Evolutionary conservation across 805 yeast genomes (phyloP).

Genomic region (Saturnispora galanensis): DNA sequence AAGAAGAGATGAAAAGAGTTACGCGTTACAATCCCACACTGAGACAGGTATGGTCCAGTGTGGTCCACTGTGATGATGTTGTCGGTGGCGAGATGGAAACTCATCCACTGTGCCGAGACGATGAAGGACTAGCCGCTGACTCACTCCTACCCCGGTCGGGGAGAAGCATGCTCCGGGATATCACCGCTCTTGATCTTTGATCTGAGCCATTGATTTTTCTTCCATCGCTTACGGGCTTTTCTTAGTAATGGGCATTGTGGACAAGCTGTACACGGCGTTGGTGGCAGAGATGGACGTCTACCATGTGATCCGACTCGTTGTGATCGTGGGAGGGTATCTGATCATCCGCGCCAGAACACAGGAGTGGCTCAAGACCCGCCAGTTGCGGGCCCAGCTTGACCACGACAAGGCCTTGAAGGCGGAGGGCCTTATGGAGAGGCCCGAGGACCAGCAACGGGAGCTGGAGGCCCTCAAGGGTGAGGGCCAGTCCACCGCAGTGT

Average conservation of each 20-base stretch:
- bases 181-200: background rate
- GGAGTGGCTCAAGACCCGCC: conserved; percentile 47
- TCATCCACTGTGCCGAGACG: too few species aligned
- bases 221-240: too few species aligned
- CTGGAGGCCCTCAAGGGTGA: conserved; percentile 9
- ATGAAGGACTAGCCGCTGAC: too few species aligned
- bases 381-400: conserved; percentile 37
- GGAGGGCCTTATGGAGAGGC: conserved; percentile 24
- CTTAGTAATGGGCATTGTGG: conserved; percentile 1
- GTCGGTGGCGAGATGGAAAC: too few species aligned
- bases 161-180: too few species aligned
- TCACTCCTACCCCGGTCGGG: too few species aligned
- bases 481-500: conserved; percentile 29
- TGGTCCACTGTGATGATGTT: too few species aligned
- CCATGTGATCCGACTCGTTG: conserved; percentile 37
- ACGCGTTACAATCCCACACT: too few species aligned
- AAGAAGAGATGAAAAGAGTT: background rate
- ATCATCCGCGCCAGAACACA: conserved; percentile 47
- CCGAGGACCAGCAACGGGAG: conserved; percentile 23
- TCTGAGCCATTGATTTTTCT: too few species aligned
- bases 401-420: conserved; percentile 37
- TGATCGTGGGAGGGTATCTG: conserved; percentile 54
- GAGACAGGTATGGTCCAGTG: too few species aligned
- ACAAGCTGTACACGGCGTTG: conserved; percentile 8
- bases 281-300: conserved; percentile 35